Base-by-base conservation (phyloP, 1,284 basidiomycete species). In the Wallemia mellicola region DNA sequence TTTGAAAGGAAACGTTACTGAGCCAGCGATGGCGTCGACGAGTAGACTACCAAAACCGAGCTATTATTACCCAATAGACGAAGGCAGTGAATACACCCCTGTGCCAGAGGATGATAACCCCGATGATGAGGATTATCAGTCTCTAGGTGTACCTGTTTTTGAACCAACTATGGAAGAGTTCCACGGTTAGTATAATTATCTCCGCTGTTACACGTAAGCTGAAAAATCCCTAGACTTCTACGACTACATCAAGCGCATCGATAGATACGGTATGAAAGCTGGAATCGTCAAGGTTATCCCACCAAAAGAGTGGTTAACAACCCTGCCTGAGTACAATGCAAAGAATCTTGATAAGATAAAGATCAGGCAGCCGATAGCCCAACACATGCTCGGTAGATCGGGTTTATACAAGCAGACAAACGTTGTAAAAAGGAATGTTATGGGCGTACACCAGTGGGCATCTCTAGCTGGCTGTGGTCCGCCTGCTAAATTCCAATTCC, bases 211-310 rank as follows among this genome's bases (percentile, higher is more conserved):
- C 56, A 1, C n/a, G 14, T 1, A 22, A 60, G 57, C 59, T 61
- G 14, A 56, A 58, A 84, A 91, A 65, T 92, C 91, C 65, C 67
- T 75, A 64, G 84, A 92, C 67, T 92, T 92, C 68, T 87, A 91
- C 67, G 79, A 69, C 2, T 95, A 88, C 69, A 82, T 92, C 76
- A 80, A 78, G 63, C 77, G 71, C 61, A 76, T 94, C 38, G 86
- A 88, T 67, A 76, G 78, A 60, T 95, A 91, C 85, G 89, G 89
- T 0, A 76, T 76, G 68, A 75, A 76, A 60, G 87, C 85, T 64
- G 88, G 89, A 24, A 91, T 95, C 62, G 81, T 89, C 63, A 95
- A 95, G 71, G 78, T 95, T 63, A 82, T 95, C 62, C 89, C 89
- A 48, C 89, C 89, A 1, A 78, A 80, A 66, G 84, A 91, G 74